These are phyloP conservation scores for Penicillium canariense DNA, from an alignment of 495 filamentous ascomycete genomes.

Conservation along the genomic window DNA sequence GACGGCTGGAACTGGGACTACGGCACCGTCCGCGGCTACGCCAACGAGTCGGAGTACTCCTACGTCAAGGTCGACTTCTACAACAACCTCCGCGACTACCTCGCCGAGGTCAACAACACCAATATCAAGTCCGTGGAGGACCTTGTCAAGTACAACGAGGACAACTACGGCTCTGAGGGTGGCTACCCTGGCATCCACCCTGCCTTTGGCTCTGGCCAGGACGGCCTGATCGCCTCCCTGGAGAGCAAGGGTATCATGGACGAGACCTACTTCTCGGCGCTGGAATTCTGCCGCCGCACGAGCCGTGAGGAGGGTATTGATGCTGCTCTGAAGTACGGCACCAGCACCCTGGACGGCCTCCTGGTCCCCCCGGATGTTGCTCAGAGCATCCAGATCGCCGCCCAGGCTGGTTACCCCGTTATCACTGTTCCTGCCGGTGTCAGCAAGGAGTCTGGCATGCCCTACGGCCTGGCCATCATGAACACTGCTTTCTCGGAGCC, in stretches of 20 bases:
- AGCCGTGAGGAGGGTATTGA: conserved; percentile 67
- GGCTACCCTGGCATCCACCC: conserved; percentile 60
- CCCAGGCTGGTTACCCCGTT: conserved; percentile 65
- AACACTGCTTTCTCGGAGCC: conserved; percentile 62
- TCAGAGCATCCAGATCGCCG: conserved; percentile 56
- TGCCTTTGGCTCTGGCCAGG: conserved; percentile 69
- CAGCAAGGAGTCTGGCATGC: conserved; percentile 58
- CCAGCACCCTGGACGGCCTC: conserved; percentile 53
- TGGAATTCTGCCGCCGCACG: conserved; percentile 56
- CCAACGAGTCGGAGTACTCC: conserved; percentile 70
- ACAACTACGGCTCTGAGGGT: conserved; percentile 66
- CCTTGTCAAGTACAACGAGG: conserved; percentile 64
- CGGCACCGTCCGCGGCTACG: conserved; percentile 56
- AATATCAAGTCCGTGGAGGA: conserved; percentile 63
- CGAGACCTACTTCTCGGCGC: conserved; percentile 62
- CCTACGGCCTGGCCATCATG: conserved; percentile 67
- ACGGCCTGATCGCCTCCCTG: conserved; percentile 61
- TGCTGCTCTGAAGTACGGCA: conserved; percentile 53
- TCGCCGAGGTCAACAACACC: conserved; percentile 63
- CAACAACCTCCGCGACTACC: conserved; percentile 66
- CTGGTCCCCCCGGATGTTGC: conserved; percentile 67
- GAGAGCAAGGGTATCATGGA: conserved; percentile 60
- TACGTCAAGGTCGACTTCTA: conserved; percentile 75
- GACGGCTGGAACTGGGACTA: conserved; percentile 74
- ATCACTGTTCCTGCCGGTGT: conserved; percentile 64